phyloP scores from a whole-genome alignment of 495 filamentous ascomycete genomes.

The Umbilicaria muhlenbergii region DNA sequence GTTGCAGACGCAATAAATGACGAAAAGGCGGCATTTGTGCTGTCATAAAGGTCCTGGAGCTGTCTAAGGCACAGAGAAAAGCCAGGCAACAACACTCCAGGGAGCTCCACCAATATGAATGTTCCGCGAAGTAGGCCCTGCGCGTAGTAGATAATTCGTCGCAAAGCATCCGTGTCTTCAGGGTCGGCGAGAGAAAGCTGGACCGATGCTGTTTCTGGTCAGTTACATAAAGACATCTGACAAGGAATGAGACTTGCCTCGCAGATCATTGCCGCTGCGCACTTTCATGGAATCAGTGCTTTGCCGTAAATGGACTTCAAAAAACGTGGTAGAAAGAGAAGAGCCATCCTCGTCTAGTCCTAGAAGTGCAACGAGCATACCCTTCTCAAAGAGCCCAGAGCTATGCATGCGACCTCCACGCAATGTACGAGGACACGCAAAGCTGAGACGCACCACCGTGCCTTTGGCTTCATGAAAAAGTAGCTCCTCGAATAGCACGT shows the following conservation, averaged over 20 bases:
- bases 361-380: conserved; percentile 16
- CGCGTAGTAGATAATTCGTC: conserved; percentile 7
- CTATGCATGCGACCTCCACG: conserved; percentile 6
- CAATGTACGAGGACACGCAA: conserved; percentile 12
- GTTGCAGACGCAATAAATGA: conserved; percentile 34
- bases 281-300: conserved; percentile 12
- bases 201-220: conserved; percentile 6
- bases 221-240: background rate
- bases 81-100: conserved; percentile 35
- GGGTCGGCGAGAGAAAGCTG: conserved; percentile 9
- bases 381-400: conserved; percentile 12
- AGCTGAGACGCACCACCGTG: conserved; percentile 8
- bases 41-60: conserved; percentile 9
- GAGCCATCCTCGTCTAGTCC: conserved; percentile 7
- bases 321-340: conserved; percentile 12
- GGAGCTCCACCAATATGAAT: conserved; percentile 44
- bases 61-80: conserved; percentile 10
- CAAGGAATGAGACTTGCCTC: conserved; percentile 3
- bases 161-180: conserved; percentile 5
- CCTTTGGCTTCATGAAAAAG: conserved; percentile 6
- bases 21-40: conserved; percentile 33
- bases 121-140: conserved; percentile 2
- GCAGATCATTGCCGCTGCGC: conserved; percentile 11
- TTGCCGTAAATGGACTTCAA: conserved; percentile 12
- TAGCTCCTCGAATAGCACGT: conserved; percentile 11